Percentiles rank a stretch among this genome's conserved stretches.
Conservation (phyloP, 495 filamentous ascomycete genomes). For the Massariosphaeria phaeospora region DNA sequence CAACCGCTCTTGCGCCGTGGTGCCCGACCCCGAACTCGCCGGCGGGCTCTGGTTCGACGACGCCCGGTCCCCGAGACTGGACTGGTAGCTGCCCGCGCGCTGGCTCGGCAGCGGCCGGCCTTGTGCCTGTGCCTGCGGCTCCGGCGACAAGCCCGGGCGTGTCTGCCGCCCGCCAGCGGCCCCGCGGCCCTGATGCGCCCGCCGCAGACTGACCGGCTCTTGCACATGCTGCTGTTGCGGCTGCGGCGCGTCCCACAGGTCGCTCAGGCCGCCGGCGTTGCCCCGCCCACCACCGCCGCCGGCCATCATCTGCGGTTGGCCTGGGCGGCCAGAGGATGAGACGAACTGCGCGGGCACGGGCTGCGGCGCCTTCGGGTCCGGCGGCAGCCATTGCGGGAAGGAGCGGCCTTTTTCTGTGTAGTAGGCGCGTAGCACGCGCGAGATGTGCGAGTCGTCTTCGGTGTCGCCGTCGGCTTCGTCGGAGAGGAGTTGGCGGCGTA, state of each 20-base stretch:
- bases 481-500: slow-evolving; percentile 71
- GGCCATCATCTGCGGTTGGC: slow-evolving; percentile 36
- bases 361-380: slow-evolving; percentile 68
- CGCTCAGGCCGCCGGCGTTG: slow-evolving; percentile 68
- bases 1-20: slow-evolving; percentile 60
- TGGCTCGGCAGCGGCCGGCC: slow-evolving; percentile 65
- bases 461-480: slow-evolving; percentile 85
- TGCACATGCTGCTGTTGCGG: slow-evolving; percentile 44
- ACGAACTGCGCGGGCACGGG: slow-evolving; percentile 46
- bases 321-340: slow-evolving; percentile 42
- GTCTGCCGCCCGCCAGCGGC: slow-evolving; percentile 33
- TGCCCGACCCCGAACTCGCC: slow-evolving; percentile 43
- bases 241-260: slow-evolving; percentile 71
- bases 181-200: slow-evolving; percentile 34
- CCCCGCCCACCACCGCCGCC: slow-evolving; percentile 46
- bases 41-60: slow-evolving; percentile 37
- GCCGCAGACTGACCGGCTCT: slow-evolving; percentile 54
- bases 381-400: slow-evolving; percentile 84
- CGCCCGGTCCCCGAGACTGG: slow-evolving; percentile 34
- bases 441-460: slow-evolving; percentile 91
- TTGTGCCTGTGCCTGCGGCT: slow-evolving; percentile 44
- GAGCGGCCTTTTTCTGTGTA: slow-evolving; percentile 82
- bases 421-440: slow-evolving; percentile 89
- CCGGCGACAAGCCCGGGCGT: slow-evolving; percentile 25
- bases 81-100: slow-evolving; percentile 66